These are phyloP conservation scores for Pistacia vera DNA, from an alignment of 345 rosid genomes.

Conservation along the genomic window DNA sequence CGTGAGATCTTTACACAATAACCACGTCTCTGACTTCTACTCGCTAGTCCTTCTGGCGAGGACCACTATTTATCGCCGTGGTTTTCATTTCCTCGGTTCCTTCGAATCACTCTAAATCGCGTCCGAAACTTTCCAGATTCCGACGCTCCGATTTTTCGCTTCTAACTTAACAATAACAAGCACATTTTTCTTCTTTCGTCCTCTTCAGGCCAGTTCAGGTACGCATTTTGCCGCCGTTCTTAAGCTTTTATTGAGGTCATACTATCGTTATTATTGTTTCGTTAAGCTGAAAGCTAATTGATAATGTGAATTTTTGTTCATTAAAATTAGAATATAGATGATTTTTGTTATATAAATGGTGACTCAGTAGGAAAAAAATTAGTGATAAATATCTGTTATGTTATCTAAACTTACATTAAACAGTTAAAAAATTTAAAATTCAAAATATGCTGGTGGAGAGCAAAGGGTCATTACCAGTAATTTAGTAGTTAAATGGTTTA, in stretches of 20 bases:
- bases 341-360: background rate
- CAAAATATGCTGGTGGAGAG: background rate
- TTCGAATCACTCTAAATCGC: constrained; percentile 24
- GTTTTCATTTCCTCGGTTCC: constrained; percentile 46
- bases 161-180: background rate
- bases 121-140: constrained; percentile 25
- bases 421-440: background rate
- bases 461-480: background rate
- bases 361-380: background rate
- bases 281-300: background rate
- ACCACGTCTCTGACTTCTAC: constrained; percentile 9
- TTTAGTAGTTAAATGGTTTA: background rate
- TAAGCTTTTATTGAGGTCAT: background rate
- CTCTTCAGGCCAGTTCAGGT: constrained; percentile 1
- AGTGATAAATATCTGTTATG: background rate
- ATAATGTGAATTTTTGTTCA: background rate
- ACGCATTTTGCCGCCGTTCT: background rate
- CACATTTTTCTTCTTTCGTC: background rate
- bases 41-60: constrained; percentile 17
- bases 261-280: no score
- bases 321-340: background rate
- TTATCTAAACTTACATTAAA: background rate
- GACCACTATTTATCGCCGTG: constrained; percentile 43
- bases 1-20: constrained; percentile 36
- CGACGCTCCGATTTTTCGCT: constrained; percentile 28